Percentiles rank a stretch among this genome's conserved stretches.
phyloP scores from a whole-genome alignment of 805 yeast genomes.

The Candida adriatica region DNA sequence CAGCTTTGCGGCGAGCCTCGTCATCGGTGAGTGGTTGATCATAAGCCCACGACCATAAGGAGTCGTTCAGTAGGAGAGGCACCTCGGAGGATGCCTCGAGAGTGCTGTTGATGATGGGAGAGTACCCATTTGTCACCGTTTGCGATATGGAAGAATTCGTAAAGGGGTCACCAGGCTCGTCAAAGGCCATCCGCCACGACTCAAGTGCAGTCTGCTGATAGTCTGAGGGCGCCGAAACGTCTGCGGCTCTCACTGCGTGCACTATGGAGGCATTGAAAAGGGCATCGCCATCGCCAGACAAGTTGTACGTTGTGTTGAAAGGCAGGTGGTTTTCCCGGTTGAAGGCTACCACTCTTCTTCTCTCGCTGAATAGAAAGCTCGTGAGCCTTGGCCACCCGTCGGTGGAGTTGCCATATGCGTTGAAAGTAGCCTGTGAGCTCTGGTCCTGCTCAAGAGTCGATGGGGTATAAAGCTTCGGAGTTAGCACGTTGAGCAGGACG shows the following conservation, averaged over 20 bases:
- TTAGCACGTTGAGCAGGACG: conserved; percentile 13
- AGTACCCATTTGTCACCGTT: conserved; percentile 49
- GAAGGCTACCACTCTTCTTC: conserved; percentile 31
- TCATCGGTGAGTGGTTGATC: conserved; percentile 38
- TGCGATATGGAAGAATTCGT: conserved; percentile 29
- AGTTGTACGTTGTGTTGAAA: conserved; percentile 26
- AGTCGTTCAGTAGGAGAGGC: conserved; percentile 26
- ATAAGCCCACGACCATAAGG: conserved; percentile 73
- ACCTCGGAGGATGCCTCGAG: conserved; percentile 18
- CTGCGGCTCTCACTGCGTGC: background rate
- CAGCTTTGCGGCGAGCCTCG: conserved; percentile 14
- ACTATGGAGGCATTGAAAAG: conserved; percentile 19
- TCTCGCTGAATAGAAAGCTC: conserved; percentile 28
- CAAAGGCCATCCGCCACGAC: conserved; percentile 36
- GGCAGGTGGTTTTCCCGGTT: conserved; percentile 25
- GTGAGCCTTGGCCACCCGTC: conserved; percentile 30
- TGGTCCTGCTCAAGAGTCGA: conserved; percentile 20
- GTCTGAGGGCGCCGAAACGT: conserved; percentile 8
- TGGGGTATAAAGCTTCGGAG: conserved; percentile 26
- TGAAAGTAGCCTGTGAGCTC: conserved; percentile 12
- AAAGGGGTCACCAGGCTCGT: conserved; percentile 12
- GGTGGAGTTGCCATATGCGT: conserved; percentile 8
- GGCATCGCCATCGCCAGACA: conserved; percentile 14
- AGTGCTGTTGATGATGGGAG: conserved; percentile 52
- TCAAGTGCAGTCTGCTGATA: conserved; percentile 2